These are phyloP conservation scores for Mrakia blollopis DNA, from an alignment of 768 basidiomycete species.

Conservation along the genomic window DNA sequence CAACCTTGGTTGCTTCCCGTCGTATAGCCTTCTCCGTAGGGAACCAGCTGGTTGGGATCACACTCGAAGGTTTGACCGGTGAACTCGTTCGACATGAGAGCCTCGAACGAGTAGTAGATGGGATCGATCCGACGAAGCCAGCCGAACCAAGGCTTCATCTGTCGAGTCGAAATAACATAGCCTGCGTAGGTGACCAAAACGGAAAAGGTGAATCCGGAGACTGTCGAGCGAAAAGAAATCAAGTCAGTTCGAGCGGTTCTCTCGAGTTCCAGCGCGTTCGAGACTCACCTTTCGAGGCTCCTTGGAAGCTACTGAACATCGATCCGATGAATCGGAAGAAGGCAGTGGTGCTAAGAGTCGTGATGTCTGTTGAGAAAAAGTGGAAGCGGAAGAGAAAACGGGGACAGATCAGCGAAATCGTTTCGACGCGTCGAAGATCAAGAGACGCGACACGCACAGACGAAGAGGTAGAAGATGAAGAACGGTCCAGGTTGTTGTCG, in stretches of 20 bases:
- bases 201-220: constrained; percentile 17
- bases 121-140: constrained; percentile 68
- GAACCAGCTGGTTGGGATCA: constrained; percentile 37
- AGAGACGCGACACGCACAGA: constrained; percentile 41
- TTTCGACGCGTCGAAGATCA: no score
- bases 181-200: constrained; percentile 19
- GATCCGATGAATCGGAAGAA: constrained; percentile 15
- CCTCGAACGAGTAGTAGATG: constrained; percentile 68
- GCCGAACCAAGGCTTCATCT: constrained; percentile 43
- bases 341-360: constrained; percentile 47
- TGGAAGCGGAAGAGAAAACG: no score
- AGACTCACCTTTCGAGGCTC: constrained; percentile 15
- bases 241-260: neutral
- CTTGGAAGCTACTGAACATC: constrained; percentile 15
- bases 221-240: neutral
- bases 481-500: constrained; percentile 57
- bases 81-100: constrained; percentile 80
- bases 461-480: constrained; percentile 69
- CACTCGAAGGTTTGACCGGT: constrained; percentile 56
- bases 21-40: constrained; percentile 39
- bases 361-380: constrained; percentile 50
- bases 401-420: no score
- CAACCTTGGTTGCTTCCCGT: constrained; percentile 30
- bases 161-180: constrained; percentile 37
- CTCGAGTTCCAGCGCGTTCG: neutral